These are phyloP conservation scores for Intubia oerlemansii DNA, from an alignment of 2,329 filamentous ascomycete species.

Conservation along the genomic window DNA sequence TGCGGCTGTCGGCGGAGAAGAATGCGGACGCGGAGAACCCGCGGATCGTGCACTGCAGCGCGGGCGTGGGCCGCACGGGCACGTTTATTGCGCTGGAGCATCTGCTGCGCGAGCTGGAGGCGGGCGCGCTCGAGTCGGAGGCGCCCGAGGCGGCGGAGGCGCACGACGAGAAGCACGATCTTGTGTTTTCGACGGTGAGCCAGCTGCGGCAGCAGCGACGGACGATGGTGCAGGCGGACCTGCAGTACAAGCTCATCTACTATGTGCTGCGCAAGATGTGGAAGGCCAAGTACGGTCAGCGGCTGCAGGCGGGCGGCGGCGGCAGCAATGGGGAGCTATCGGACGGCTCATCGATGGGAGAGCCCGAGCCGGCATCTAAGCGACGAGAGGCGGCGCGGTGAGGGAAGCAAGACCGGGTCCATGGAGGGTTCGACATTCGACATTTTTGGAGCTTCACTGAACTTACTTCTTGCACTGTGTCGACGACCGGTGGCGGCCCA, in stretches of 20 bases:
- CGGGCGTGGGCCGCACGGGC: conserved; percentile 80
- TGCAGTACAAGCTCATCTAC: conserved; percentile 77
- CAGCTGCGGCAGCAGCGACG: conserved; percentile 66
- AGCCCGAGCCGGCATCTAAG: too few relatives aligned
- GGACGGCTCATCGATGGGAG: too few relatives aligned
- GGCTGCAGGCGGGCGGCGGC: not conserved
- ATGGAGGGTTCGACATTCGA: too few relatives aligned
- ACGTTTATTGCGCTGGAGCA: conserved; percentile 96
- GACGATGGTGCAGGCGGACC: conserved; percentile 84
- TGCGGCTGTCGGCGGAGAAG: conserved; percentile 42
- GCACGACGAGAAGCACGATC: conserved; percentile 2
- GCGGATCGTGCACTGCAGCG: conserved; percentile 70
- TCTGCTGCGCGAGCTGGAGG: conserved; percentile 60
- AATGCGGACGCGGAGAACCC: conserved; percentile 39
- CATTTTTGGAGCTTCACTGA: too few relatives aligned
- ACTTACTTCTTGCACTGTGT: too few relatives aligned
- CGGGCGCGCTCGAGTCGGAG: conserved; percentile 38
- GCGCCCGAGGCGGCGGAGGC: not conserved
- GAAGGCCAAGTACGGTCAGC: conserved; percentile 37
- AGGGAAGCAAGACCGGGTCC: too few relatives aligned
- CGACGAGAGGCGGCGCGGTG: too few relatives aligned
- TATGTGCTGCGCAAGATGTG: conserved; percentile 59
- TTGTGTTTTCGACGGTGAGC: conserved; percentile 58
- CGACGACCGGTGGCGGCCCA: too few relatives aligned
- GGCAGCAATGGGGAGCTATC: too few relatives aligned